Percentiles rank a stretch among this genome's conserved stretches.
These are phyloP conservation scores for Sequoia sempervirens DNA, from an alignment of 75 land plant genomes.

Conservation along the genomic window DNA sequence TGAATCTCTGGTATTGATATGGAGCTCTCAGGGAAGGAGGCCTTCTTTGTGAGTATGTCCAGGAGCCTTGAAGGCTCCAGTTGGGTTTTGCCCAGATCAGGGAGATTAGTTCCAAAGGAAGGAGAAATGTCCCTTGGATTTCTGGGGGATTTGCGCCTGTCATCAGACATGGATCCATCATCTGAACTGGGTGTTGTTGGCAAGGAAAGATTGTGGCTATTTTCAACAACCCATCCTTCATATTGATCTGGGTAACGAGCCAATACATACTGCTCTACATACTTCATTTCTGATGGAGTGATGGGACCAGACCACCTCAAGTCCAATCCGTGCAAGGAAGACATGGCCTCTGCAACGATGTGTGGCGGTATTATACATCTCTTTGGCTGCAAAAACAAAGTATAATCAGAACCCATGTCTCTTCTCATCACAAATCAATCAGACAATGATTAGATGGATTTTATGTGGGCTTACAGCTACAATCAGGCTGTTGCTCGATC, in stretches of 20 bases:
- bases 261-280: constrained; percentile 46
- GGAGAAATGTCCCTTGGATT: constrained; percentile 13
- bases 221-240: constrained; percentile 31
- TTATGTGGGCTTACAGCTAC: background rate
- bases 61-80: constrained; percentile 45
- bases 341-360: constrained; percentile 60
- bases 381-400: background rate
- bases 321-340: constrained; percentile 48
- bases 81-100: constrained; percentile 36
- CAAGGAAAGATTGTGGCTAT: constrained; percentile 19
- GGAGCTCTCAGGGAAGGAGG: constrained; percentile 42
- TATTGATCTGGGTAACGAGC: constrained; percentile 52
- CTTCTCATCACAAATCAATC: background rate
- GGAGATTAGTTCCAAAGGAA: constrained; percentile 21
- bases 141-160: constrained; percentile 30
- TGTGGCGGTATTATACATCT: constrained; percentile 43
- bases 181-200: constrained; percentile 6
- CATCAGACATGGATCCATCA: constrained; percentile 9
- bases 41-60: constrained; percentile 46
- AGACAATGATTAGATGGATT: background rate
- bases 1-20: constrained; percentile 64
- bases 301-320: constrained; percentile 65
- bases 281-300: constrained; percentile 51
- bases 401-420: background rate
- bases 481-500: constrained; percentile 1